Evolutionary conservation across 495 filamentous ascomycete genomes (phyloP), one percentile per base, ranked within the genome.

Genomic region (Elasticomyces elasticus): DNA sequence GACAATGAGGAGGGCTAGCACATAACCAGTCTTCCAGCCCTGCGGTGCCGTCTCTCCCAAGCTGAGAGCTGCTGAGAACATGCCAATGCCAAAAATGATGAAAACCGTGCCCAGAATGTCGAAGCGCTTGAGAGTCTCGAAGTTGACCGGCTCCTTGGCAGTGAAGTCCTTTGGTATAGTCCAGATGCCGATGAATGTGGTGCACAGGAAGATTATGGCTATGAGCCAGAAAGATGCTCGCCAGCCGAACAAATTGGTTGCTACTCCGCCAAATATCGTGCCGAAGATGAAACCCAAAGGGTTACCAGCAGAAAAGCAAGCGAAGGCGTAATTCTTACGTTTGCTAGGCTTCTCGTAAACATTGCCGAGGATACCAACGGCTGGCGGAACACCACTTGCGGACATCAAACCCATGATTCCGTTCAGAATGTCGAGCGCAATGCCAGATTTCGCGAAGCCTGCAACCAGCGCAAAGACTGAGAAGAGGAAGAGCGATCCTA

Each of bases 241-340:
- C 84, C 83, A 87, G 57, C 69, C 82, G 1, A 81, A 80, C 12
- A 87, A 71, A 56, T 85, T 76, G 6, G 81, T 75, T 3, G 83
- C 84, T 24, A 85, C 71, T 13, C 84, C 85, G 25, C 76, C 78
- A 17, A 85, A 68, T 37, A 87, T 78, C 31, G 74, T 81, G 0
- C 83, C 83, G 51, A 81, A 76, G 0, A 85, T 81, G 57, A 86
- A 76, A 0, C 86, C 86, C 26, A 86, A 73, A 26, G 86, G 75
- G 25, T 83, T 86, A 0, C 86, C 84, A 0, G 82, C 79, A 42
- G 76, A 79, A 67, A 74, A 89, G 76, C 68, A 87, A 5, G 71
- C 85, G 73, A 76, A 88, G 67, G 61, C 78, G 62, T 67, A 81
- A 71, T 76, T 90, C 76, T 74, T 85, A 64, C 65, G 74, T 70